phyloP scores from a whole-genome alignment of 2,329 filamentous ascomycete genomes.

The Cylindrodendrum hubeiense region DNA sequence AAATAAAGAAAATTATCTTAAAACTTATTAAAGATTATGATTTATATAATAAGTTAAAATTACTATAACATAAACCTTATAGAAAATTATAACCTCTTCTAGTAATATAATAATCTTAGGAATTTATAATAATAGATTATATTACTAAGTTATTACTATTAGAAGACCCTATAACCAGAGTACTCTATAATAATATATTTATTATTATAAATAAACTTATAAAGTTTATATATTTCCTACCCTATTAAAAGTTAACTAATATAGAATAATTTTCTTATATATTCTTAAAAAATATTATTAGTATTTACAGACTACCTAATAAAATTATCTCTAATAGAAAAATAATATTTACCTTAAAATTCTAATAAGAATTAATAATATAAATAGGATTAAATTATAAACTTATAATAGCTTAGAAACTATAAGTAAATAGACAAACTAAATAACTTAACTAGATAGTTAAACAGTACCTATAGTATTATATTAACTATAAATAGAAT shows the following conservation, averaged over 20 bases:
- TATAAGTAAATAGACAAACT: slow-evolving; percentile 7
- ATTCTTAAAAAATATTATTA: slow-evolving; percentile 18
- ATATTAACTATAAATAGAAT: slow-evolving; percentile 21
- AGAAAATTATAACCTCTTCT: slow-evolving; percentile 19
- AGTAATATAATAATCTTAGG: slow-evolving; percentile 17
- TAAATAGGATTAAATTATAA: slow-evolving; percentile 6
- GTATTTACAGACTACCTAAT: slow-evolving; percentile 12
- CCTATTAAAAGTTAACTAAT: slow-evolving; percentile 9
- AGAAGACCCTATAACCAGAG: slow-evolving; percentile 15
- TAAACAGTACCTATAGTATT: slow-evolving; percentile 18
- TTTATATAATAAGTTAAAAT: slow-evolving; percentile 9
- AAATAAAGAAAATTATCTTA: slow-evolving; percentile 8
- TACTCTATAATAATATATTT: slow-evolving; percentile 26
- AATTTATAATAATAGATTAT: slow-evolving; percentile 28
- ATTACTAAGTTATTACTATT: slow-evolving; percentile 25
- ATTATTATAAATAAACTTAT: slow-evolving; percentile 20
- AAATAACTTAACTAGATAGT: slow-evolving; percentile 6
- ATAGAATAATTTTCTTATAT: slow-evolving; percentile 19
- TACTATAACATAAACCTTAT: slow-evolving; percentile 20
- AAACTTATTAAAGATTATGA: slow-evolving; percentile 17
- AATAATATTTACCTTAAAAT: slow-evolving; percentile 16
- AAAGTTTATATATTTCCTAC: slow-evolving; percentile 17
- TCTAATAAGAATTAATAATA: slow-evolving; percentile 21
- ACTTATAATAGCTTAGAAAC: background rate
- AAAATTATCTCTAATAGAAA: slow-evolving; percentile 19